Conservation (phyloP, 2,329 filamentous ascomycete genomes). For the Microsporum audouinii region DNA sequence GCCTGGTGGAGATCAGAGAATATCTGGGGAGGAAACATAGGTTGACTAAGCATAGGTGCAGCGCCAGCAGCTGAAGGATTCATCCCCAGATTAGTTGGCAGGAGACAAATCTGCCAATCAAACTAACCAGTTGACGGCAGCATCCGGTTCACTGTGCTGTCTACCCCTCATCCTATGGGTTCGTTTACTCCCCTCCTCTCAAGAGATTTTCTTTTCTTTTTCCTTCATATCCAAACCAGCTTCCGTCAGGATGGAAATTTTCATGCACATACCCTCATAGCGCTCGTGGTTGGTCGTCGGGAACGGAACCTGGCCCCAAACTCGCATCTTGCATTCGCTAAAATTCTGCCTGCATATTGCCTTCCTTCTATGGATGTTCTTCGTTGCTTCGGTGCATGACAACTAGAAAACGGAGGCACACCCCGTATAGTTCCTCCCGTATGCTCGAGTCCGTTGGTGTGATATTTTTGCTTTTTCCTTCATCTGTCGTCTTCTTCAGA, state of each 20-base stretch:
- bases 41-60: not conserved
- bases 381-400: not conserved
- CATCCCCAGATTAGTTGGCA: not conserved
- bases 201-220: not conserved
- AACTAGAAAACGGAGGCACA: not conserved
- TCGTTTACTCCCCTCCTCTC: not conserved
- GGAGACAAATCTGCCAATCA: not conserved
- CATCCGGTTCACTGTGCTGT: not conserved
- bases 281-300: not conserved
- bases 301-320: not conserved
- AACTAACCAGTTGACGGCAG: not conserved
- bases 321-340: not conserved
- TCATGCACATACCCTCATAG: not conserved
- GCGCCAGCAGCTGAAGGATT: not conserved
- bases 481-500: not conserved
- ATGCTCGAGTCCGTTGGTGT: not conserved
- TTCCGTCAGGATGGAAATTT: slow-evolving; percentile 1
- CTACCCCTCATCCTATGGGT: not conserved
- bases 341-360: not conserved
- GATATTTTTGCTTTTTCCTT: not conserved
- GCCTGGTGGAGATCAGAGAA: not conserved
- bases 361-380: not conserved
- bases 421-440: not conserved
- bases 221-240: not conserved
- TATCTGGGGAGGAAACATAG: not conserved